Base-by-base conservation (phyloP, 441 rosid genomes). In the Adansonia rubrostipa region DNA sequence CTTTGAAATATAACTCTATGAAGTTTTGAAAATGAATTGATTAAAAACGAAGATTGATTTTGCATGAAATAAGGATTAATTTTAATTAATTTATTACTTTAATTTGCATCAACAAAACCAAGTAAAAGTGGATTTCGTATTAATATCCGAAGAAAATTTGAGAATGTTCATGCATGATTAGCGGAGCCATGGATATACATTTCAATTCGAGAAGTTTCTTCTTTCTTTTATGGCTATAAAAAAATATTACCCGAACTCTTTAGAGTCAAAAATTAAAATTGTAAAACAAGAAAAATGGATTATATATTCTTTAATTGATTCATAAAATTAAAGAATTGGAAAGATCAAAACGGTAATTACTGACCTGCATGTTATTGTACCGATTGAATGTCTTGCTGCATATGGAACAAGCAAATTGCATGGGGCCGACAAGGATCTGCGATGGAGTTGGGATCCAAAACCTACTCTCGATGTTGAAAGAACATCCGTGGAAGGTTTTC, bases 311-410 rank as follows among this genome's bases (percentile, higher is more conserved):
- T 36, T 42, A n/a, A 70, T 54, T 5, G 2, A 5, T 73, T 73
- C 56, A 58, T 19, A 74, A 57, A 47, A 74, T 74, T 42, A 58
- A 60, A 7, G 22, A 56, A 11, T 1, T 42, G 2, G 17, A 48
- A 58, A 68, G 73, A 50, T 13, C 10, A 14, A 56, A 50, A 50
- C 2, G 9, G 47, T 44, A 1, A 3, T 10, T 15, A 86, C 86
- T 82, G 19, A 94, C 98, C 97, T 94, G 98, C 98, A 94, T 94
- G 90, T 93, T 95, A 78, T 95, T 95, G 92, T 90, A 95, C 82
- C 98, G 91, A 89, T 93, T 95, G 94, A 95, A 95, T 81, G 97
- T 91, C 82, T 95, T 95, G 86, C 78, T 87, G 75, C 98, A 95
- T 20, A 95, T 91, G 75, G 91, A 86, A 80, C 98, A 93, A 79